Base-by-base conservation (phyloP, 2,329 filamentous ascomycete species). In the Aulographum hederae region DNA sequence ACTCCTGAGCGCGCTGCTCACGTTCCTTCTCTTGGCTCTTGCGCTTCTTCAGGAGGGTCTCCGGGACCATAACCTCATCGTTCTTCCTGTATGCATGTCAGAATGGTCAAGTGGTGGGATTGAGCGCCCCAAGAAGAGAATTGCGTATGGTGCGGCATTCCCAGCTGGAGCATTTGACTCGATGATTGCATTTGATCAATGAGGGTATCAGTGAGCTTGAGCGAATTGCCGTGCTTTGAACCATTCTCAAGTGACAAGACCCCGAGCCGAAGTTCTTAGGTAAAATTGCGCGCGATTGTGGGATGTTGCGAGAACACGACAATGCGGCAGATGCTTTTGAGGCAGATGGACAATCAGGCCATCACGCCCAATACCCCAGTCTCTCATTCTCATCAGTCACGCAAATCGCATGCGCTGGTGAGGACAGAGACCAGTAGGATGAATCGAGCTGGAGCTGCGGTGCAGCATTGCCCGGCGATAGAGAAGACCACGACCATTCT, bases 11-110 rank as follows among this genome's bases (percentile, higher is more conserved):
- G 58, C 76, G 78, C 65, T 86, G 80, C 61, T 89, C 85, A 61
- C 85, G 80, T 60, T 85, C 84, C 76, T 94, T 93, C 76, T 98
- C 89, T 69, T 94, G 86, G 62, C 74, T 82, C 84, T 98, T 98
- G 70, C 89, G 81, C 82, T 98, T 98, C 80, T 98, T 98, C 63
- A 98, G 75, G 55, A 98, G 81, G 52, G 89, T 98, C 81, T 98
- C 89, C 50, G 89, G 89, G 58, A 95, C 82, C 60, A 95, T 71
- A 60, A 98, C 75, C 62, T 95, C 79, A 62, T 94, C 81, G 63
- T 85, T 66, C 74, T 75, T 66, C 84, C 93, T 57, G 8, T 54
- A 57, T 44, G 33, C 39, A 57, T 51, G 59, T 73, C 59, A 81
- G 75, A 78, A 81, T 73, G 80, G 77, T 80, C 74, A 72, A 69